Evolutionary conservation across 257 asterid genomes (phyloP).

Genomic region (Thymus quinquecostatus): DNA sequence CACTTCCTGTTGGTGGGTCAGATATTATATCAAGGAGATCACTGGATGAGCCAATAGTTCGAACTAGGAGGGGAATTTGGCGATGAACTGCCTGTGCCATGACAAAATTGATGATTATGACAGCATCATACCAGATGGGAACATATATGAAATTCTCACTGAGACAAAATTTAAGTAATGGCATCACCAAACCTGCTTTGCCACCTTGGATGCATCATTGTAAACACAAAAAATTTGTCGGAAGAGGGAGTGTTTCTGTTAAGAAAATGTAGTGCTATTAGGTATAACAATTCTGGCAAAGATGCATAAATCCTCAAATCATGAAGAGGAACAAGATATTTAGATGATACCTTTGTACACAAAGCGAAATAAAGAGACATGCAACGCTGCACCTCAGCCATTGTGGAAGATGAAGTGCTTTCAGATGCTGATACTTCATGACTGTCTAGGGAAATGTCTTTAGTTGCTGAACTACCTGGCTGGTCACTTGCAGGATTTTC

Average conservation of each 20-base stretch:
- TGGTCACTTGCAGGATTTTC: slow-evolving; percentile 50
- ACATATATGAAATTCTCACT: too few relatives aligned
- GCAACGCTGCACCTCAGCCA: slow-evolving; percentile 79
- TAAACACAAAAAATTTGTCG: too few relatives aligned
- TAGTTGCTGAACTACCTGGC: slow-evolving; percentile 34
- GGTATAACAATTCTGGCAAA: slow-evolving; percentile 3
- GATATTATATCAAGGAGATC: too few relatives aligned
- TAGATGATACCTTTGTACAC: slow-evolving; percentile 78
- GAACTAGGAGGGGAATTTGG: slow-evolving; percentile 87
- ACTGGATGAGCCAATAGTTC: slow-evolving; percentile 91
- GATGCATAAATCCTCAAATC: slow-evolving; percentile 23
- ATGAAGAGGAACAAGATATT: slow-evolving; percentile 26
- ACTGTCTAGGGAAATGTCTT: slow-evolving; percentile 47
- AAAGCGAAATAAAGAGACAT: slow-evolving; percentile 91
- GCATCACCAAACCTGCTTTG: slow-evolving; percentile 75
- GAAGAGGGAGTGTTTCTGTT: too few relatives aligned
- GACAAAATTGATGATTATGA: slow-evolving; percentile 32
- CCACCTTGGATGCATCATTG: slow-evolving; percentile 58
- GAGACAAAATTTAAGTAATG: slow-evolving; percentile 15
- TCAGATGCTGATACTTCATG: slow-evolving; percentile 57
- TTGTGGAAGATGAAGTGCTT: slow-evolving; percentile 48
- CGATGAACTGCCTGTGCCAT: slow-evolving; percentile 74
- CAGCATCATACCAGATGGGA: slow-evolving; percentile 25
- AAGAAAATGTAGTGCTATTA: slow-evolving; percentile 34
- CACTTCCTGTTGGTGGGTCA: too few relatives aligned